Evolutionary conservation across 108 stramenopile genomes (phyloP), one percentile per base, ranked within the genome.

Genomic region (Schizochytrium sp.): DNA sequence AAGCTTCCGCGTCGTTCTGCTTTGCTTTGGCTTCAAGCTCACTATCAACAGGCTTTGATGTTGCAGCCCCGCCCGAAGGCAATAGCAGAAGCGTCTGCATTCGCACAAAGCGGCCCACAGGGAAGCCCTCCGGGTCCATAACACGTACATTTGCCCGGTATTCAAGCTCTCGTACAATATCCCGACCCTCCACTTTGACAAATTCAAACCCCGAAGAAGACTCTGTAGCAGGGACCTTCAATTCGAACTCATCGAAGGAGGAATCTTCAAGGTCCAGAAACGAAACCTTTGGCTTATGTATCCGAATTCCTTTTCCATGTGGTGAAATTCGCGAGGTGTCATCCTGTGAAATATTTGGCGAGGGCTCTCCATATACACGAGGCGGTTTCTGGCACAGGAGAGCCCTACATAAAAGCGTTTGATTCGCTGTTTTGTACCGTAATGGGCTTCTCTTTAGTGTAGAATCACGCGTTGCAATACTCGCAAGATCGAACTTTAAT

Each of bases 181-280:
- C 64, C 15, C 44, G 64, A 8, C 42, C 64, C 64, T 69, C 64
- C 12, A 69, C 64, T 15, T 44, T 8, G 64, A 69, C 15, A 7
- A 15, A 5, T 8, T 58, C 57, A 17, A 10, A 10, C 13, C 57
- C 57, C 2, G 59, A 60, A 17, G 59, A n/a, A 17, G 17, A n/a
- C 28, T 60, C 59, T 60, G 59, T 1, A 60, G 28, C 59, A 60
- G 64, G 64, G 5, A 69, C 42, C 12, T 38, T 12, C 42, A 69
- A 44, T 15, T 69, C 64, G 64, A 69, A 69, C 3, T 69, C 64
- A 2, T 69, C 64, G 3, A 44, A 69, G 42, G 64, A 38, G 10
- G 64, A 44, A 44, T 69, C 64, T 44, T 69, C 64, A 15, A 69
- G 64, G 64, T 69, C 64, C 5, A 69, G 28, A 15, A 69, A 69